Conservation (phyloP, 2,329 filamentous ascomycete species). For the Sclerotiophoma versabilis region DNA sequence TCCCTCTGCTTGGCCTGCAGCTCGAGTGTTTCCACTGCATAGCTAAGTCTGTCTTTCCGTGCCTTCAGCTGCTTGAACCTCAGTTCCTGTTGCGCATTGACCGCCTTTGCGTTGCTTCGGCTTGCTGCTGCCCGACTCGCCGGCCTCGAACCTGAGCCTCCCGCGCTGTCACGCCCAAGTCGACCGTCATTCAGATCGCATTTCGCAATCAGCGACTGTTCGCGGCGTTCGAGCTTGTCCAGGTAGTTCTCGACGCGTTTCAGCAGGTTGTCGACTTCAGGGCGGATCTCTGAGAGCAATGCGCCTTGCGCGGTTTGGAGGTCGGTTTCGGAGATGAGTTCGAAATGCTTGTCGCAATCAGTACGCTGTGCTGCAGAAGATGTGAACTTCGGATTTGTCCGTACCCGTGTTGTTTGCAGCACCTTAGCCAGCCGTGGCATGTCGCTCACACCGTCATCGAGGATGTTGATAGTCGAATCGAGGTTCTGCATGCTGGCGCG, state of each 20-base stretch:
- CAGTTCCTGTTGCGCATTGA: constrained; percentile 58
- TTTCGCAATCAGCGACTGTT: constrained; percentile 83
- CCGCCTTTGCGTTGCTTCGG: constrained; percentile 39
- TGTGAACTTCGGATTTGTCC: constrained; percentile 17
- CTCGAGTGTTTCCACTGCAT: constrained; percentile 85
- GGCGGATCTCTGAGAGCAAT: constrained; percentile 87
- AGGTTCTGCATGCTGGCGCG: constrained; percentile 67
- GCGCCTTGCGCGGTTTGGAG: constrained; percentile 82
- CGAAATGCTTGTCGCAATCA: constrained; percentile 73
- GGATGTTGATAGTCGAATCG: constrained; percentile 67
- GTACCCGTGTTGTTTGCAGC: constrained; percentile 67
- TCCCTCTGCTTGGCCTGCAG: constrained; percentile 82
- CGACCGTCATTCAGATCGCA: constrained; percentile 83
- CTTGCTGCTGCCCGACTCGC: constrained; percentile 31
- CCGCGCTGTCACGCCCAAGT: constrained; percentile 52
- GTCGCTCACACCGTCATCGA: constrained; percentile 68
- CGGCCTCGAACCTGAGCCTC: constrained; percentile 32
- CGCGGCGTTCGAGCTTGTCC: constrained; percentile 80
- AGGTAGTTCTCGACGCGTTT: constrained; percentile 83
- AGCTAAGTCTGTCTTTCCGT: constrained; percentile 84
- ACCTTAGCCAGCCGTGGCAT: constrained; percentile 69
- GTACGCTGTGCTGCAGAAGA: not conserved
- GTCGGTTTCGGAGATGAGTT: constrained; percentile 85
- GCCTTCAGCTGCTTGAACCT: constrained; percentile 74
- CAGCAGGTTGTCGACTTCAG: constrained; percentile 80